Evolutionary conservation across 2,329 filamentous ascomycete genomes (phyloP), one percentile per base, ranked within the genome.

Genomic region (Bisporella sp.): DNA sequence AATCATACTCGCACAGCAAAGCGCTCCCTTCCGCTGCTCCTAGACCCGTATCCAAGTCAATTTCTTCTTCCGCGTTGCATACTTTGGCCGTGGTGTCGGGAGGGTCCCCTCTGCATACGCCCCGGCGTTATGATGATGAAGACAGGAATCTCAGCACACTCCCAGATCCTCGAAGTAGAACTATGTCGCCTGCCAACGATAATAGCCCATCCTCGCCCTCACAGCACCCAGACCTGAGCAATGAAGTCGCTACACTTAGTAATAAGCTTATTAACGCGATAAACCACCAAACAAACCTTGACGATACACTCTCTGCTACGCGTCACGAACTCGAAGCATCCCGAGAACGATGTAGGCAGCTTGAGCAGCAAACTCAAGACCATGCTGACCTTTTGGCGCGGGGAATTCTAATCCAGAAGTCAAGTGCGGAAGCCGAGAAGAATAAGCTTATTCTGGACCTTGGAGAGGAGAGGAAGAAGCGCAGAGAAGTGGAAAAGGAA

Each of bases 191-290:
- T 6, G 67, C 70, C 5, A 66, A 65, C 45, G 69, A 70, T 33
- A 59, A 40, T 5, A 64, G 43, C 57, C 64, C 52, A 52, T 62
- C 40, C n/a, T 66, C 61, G 41, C 65, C 69, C 1, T 61, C 63
- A 5, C 75, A 73, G 42, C 77, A 81, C 54, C 76, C 78, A 5
- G 79, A 81, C 50, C 69, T 82, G 28, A 76, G 76, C 57, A 73
- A 79, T 51, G 93, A 97, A 69, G 89, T 99, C 31, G 88, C 92
- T 6, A 83, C 88, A 5, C 75, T 99, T 32, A 97, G 90, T 70
- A 92, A 90, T 45, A 99, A 99, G 69, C 82, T 99, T 56, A 92
- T 99, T 61, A 92, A 93, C 64, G 92, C 93, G 42, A 96, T 99
- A 70, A 99, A 99, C 66, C 87, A 95, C 68, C 91, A 96, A 69